These are phyloP conservation scores for Trichothecium roseum DNA, from an alignment of 2,329 filamentous ascomycete genomes.

Conservation along the genomic window DNA sequence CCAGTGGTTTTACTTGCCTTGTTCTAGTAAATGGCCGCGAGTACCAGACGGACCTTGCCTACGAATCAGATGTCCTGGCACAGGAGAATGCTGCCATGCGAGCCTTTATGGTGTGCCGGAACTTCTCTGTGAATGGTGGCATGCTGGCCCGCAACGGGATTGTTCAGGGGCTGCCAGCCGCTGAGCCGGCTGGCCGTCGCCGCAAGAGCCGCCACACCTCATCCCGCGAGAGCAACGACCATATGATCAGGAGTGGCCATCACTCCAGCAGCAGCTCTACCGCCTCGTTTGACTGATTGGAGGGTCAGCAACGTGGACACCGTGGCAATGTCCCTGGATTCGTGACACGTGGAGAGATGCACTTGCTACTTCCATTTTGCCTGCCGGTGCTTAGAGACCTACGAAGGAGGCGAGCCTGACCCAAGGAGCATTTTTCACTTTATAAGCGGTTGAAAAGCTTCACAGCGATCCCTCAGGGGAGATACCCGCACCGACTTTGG, in stretches of 20 bases:
- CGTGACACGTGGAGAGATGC: neutral
- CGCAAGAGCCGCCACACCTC: constrained; percentile 43
- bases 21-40: constrained; percentile 94
- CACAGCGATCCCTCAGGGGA: constrained; percentile 20
- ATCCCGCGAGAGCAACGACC: constrained; percentile 32
- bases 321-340: neutral
- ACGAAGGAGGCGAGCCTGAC: constrained; percentile 6
- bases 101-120: constrained; percentile 94
- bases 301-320: constrained; percentile 5
- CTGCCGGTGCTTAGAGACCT: constrained; percentile 4
- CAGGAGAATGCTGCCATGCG: constrained; percentile 92
- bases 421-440: constrained; percentile 7
- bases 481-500: constrained; percentile 14
- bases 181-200: constrained; percentile 33
- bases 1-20: constrained; percentile 73
- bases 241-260: constrained; percentile 41
- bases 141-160: constrained; percentile 67
- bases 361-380: constrained; percentile 2
- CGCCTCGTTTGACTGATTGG: constrained; percentile 41
- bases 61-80: constrained; percentile 71
- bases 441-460: constrained; percentile 28
- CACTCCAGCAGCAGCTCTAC: constrained; percentile 55
- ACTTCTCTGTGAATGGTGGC: constrained; percentile 93
- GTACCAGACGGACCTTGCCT: constrained; percentile 83
- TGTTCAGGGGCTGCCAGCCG: constrained; percentile 53